phyloP scores from a whole-genome alignment of 768 basidiomycete genomes.

The Boletus rubroflammeus region DNA sequence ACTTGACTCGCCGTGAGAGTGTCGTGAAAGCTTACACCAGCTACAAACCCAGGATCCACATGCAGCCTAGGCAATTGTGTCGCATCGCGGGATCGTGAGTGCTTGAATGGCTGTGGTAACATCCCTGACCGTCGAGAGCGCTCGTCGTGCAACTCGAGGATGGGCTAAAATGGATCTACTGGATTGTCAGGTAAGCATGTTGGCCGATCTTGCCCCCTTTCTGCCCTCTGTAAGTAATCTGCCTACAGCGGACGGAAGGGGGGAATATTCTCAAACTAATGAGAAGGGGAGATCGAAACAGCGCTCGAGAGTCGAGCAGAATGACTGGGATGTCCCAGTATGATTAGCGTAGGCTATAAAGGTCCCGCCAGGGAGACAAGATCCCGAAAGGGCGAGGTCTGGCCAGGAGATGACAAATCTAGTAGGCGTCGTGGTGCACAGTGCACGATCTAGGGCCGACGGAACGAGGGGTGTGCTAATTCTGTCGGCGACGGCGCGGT shows the following conservation, averaged over 20 bases:
- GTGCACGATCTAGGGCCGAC: background rate
- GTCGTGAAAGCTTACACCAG: background rate
- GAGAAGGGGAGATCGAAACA: background rate
- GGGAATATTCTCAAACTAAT: background rate
- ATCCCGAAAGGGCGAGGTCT: background rate
- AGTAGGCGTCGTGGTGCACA: background rate
- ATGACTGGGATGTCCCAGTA: too few species aligned
- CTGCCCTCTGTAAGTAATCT: constrained; percentile 17
- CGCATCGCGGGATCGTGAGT: background rate
- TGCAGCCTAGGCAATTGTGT: background rate
- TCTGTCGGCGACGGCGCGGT: background rate
- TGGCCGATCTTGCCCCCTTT: constrained; percentile 13
- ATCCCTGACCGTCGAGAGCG: too few species aligned
- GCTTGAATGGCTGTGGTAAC: too few species aligned
- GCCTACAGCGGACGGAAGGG: constrained; percentile 28
- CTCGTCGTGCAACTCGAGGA: background rate
- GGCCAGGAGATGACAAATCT: background rate
- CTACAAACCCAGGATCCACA: background rate
- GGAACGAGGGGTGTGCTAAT: background rate
- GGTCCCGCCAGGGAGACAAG: background rate
- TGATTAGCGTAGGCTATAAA: background rate
- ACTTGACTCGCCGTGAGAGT: background rate
- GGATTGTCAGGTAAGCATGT: background rate
- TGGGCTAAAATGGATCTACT: background rate
- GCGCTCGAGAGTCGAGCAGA: background rate